Percentiles rank a stretch among this genome's conserved stretches.
Evolutionary conservation across 2,329 filamentous ascomycete genomes (phyloP).

Genomic region (Penicillium sp.): DNA sequence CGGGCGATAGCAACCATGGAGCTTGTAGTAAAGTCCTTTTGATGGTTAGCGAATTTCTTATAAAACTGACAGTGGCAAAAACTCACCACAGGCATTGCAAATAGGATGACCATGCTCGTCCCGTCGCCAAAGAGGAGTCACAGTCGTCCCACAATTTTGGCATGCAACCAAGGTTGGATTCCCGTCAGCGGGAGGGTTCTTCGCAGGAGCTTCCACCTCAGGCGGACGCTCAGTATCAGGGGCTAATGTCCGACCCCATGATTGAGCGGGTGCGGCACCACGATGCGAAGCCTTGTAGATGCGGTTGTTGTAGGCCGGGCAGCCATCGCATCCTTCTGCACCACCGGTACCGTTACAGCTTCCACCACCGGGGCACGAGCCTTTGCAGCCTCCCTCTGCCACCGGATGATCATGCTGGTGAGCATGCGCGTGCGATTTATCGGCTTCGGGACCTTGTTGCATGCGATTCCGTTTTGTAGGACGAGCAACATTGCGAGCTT

Average conservation of each 20-base stretch:
- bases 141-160: conserved; percentile 94
- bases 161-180: conserved; percentile 72
- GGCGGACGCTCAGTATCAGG: conserved; percentile 21
- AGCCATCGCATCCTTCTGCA: conserved; percentile 89
- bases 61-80: neutral
- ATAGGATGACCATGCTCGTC: conserved; percentile 95
- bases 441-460: conserved; percentile 40
- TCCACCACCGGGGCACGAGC: conserved; percentile 93
- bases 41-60: conserved; percentile 5
- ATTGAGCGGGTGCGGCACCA: conserved; percentile 31
- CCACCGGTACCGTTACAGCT: conserved; percentile 95
- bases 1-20: conserved; percentile 87
- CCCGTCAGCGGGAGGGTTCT: conserved; percentile 23
- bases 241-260: conserved; percentile 31
- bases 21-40: conserved; percentile 86
- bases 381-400: conserved; percentile 45
- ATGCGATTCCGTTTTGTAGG: conserved; percentile 81
- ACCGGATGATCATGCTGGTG: conserved; percentile 31
- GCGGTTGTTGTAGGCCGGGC: conserved; percentile 94
- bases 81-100: conserved; percentile 94
- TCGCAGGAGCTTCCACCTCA: conserved; percentile 24
- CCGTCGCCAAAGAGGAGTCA: conserved; percentile 90
- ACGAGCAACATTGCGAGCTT: conserved; percentile 83
- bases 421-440: conserved; percentile 23
- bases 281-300: conserved; percentile 73